Evolutionary conservation across 225 moss, liverwort and hornwort genomes (phyloP), one percentile per base, ranked within the genome.

Genomic region (Sphagnum contortum): DNA sequence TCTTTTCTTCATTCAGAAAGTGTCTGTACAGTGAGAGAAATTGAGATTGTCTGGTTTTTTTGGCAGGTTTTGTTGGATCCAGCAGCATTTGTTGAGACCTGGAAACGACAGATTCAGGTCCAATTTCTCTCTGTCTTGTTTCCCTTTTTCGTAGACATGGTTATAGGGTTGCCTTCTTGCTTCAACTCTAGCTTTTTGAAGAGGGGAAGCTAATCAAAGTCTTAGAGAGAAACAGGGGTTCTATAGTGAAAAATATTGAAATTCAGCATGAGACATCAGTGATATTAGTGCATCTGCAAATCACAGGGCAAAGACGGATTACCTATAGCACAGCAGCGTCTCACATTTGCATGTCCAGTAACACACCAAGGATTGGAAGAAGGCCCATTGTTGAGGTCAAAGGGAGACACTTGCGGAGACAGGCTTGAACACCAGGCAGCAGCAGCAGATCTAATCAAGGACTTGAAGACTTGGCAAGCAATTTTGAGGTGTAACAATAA

Each of bases 21-120:
- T 29, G 29, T 29, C 29, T 29, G 29, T 29, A 29, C 29, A 29
- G 0, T 29, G 29, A 29, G 29, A 29, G 29, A 29, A 29, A 29
- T 29, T 29, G 29, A 29, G 29, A 29, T 29, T 29, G 29, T 29
- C 29, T 29, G 29, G 29, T 29, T 29, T 0, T 29, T 29, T 29
- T 29, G 29, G 57, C 74, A 84, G 83, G 80, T 80, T 67, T 80
- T 84, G 57, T 71, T 84, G 75, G 80, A 84, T 80, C 83, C 77
- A 44, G 83, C 80, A 65, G 80, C 75, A 10, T 68, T 80, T 66
- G 70, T 84, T 63, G 83, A 83, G 68, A 84, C 69, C 63, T 84
- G 83, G 75, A 84, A 84, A 57, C 76, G 72, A 64, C 72, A 77
- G 72, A 84, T 84, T 62, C 83, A 84, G 83, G 83, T 84, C 56